phyloP scores from a whole-genome alignment of 2,329 filamentous ascomycete species.

The Penicillium sp. region DNA sequence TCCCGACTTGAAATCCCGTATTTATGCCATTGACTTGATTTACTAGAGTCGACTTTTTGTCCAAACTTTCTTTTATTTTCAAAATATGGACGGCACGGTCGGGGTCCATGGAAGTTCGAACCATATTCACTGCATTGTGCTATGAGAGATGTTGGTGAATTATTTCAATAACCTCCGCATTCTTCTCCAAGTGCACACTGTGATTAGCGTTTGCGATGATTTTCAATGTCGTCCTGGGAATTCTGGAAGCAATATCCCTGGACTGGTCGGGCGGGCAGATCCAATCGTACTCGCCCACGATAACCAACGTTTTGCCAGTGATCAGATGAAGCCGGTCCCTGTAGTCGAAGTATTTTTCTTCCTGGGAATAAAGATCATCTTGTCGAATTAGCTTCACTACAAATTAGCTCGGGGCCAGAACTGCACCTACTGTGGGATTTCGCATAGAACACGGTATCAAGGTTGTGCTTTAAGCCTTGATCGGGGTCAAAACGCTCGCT shows the following conservation, averaged over 20 bases:
- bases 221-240: not conserved
- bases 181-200: slow-evolving; percentile 4
- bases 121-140: too few species aligned
- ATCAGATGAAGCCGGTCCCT: slow-evolving; percentile 29
- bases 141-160: slow-evolving; percentile 1
- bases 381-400: not conserved
- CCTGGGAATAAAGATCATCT: not conserved
- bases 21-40: too few species aligned
- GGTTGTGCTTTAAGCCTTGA: slow-evolving; percentile 29
- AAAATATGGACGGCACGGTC: too few species aligned
- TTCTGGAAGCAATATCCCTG: not conserved
- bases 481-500: slow-evolving; percentile 38
- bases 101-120: too few species aligned
- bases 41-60: too few species aligned
- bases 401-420: too few species aligned
- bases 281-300: slow-evolving; percentile 44
- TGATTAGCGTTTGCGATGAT: slow-evolving; percentile 3
- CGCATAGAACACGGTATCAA: slow-evolving; percentile 37
- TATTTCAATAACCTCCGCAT: not conserved
- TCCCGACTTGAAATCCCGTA: too few species aligned
- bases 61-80: too few species aligned
- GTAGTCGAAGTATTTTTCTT: slow-evolving; percentile 22
- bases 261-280: slow-evolving; percentile 37
- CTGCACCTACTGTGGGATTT: slow-evolving; percentile 19
- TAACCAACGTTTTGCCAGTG: slow-evolving; percentile 37